These are phyloP conservation scores for Staphylotrichum tortipilum DNA, from an alignment of 495 filamentous ascomycete species.

Conservation along the genomic window DNA sequence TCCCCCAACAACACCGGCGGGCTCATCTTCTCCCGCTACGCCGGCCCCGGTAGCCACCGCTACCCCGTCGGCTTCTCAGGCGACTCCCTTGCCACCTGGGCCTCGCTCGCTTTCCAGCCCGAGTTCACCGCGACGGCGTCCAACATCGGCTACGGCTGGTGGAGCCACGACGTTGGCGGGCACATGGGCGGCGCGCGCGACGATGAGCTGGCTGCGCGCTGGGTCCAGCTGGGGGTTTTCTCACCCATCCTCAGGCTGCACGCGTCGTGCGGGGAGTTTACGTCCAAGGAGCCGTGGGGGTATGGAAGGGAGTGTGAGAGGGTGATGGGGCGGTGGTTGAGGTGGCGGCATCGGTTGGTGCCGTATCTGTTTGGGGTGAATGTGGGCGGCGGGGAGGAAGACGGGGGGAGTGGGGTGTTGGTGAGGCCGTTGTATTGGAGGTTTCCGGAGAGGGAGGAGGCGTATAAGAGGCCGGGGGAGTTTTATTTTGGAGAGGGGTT, in stretches of 20 bases:
- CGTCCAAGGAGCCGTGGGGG: slow-evolving; percentile 51
- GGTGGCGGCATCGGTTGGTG: slow-evolving; percentile 44
- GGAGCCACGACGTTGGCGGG: slow-evolving; percentile 57
- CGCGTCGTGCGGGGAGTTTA: slow-evolving; percentile 44
- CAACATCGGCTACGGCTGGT: slow-evolving; percentile 59
- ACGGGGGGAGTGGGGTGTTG: slow-evolving; percentile 43
- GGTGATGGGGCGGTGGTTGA: slow-evolving; percentile 40
- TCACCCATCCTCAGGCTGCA: slow-evolving; percentile 52
- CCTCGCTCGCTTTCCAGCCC: slow-evolving; percentile 49
- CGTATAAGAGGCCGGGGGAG: slow-evolving; percentile 45
- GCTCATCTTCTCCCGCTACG: slow-evolving; percentile 47
- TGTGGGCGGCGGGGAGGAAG: slow-evolving; percentile 30
- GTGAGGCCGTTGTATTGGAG: slow-evolving; percentile 55
- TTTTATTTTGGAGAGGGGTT: slow-evolving; percentile 47
- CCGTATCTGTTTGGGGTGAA: slow-evolving; percentile 53
- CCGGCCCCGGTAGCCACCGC: slow-evolving; percentile 49
- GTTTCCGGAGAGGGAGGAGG: slow-evolving; percentile 37
- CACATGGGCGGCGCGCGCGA: slow-evolving; percentile 43
- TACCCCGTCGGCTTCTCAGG: slow-evolving; percentile 57
- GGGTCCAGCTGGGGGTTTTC: slow-evolving; percentile 51
- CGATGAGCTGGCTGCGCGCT: slow-evolving; percentile 47
- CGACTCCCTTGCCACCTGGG: slow-evolving; percentile 49
- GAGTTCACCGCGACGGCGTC: slow-evolving; percentile 55
- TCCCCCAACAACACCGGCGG: too few relatives aligned
- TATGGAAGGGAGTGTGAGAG: slow-evolving; percentile 30